A percentile compares a stretch with the other conserved stretches of the same genome.
Conservation (phyloP, 108 stramenopile genomes). For the Aurantiochytrium sp. region DNA sequence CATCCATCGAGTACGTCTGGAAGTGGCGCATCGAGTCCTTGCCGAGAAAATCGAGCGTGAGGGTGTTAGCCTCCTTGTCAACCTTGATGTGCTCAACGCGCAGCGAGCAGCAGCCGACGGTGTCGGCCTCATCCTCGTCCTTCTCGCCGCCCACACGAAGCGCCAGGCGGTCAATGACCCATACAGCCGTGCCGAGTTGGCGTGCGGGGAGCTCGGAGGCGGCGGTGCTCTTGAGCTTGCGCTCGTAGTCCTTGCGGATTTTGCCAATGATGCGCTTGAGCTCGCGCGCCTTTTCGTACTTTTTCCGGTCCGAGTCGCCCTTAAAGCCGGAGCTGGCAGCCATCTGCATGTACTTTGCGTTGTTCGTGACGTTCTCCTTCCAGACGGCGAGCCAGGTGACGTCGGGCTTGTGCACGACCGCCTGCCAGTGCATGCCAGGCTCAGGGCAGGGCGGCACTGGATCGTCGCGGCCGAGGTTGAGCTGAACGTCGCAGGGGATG, state of each 20-base stretch:
- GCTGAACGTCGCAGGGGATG: constrained; percentile 75
- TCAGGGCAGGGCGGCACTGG: constrained; percentile 79
- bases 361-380: constrained; percentile 92
- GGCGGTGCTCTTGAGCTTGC: constrained; percentile 69
- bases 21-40: constrained; percentile 99
- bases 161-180: constrained; percentile 97
- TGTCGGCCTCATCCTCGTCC: constrained; percentile 98
- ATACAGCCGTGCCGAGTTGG: constrained; percentile 96
- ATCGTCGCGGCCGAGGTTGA: constrained; percentile 75
- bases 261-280: constrained; percentile 90
- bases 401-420: constrained; percentile 85
- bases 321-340: constrained; percentile 95
- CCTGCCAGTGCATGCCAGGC: constrained; percentile 93
- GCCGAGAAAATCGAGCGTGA: constrained; percentile 98
- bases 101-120: constrained; percentile 97
- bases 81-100: constrained; percentile 97
- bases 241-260: constrained; percentile 85
- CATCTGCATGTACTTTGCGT: constrained; percentile 96
- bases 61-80: constrained; percentile 69
- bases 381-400: constrained; percentile 97
- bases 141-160: constrained; percentile 99
- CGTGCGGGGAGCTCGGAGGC: constrained; percentile 43
- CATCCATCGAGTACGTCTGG: constrained; percentile 86
- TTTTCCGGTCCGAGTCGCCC: constrained; percentile 91
- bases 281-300: constrained; percentile 94